A percentile compares a stretch with the other conserved stretches of the same genome.
Conservation (phyloP, 352 stramenopile genomes). For the Phytopythium helicoides region DNA sequence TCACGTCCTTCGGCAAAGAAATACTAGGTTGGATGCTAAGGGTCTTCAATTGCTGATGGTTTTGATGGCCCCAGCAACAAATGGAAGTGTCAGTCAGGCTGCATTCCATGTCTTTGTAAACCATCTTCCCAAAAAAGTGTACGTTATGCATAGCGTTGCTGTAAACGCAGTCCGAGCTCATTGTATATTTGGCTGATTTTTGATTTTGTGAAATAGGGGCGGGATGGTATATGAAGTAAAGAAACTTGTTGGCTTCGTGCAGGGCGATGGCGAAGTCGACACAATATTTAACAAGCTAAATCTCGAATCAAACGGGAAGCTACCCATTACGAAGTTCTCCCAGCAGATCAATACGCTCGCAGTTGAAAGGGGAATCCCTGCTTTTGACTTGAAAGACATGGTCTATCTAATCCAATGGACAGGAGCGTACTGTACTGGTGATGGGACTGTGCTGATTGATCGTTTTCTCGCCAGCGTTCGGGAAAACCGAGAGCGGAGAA, state of each 20-base stretch:
- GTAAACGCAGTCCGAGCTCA: not conserved
- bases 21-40: slow-evolving; percentile 43
- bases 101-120: slow-evolving; percentile 80
- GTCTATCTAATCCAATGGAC: slow-evolving; percentile 75
- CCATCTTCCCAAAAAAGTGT: slow-evolving; percentile 81
- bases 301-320: slow-evolving; percentile 63
- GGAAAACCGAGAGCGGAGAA: slow-evolving; percentile 66
- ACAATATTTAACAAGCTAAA: slow-evolving; percentile 71
- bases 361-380: slow-evolving; percentile 45
- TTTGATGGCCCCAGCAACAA: slow-evolving; percentile 56
- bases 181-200: not conserved
- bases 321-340: slow-evolving; percentile 57
- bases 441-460: slow-evolving; percentile 67
- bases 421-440: slow-evolving; percentile 66
- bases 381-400: slow-evolving; percentile 68
- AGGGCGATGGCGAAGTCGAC: slow-evolving; percentile 33
- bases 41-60: slow-evolving; percentile 61
- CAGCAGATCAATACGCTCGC: slow-evolving; percentile 56
- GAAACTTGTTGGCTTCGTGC: slow-evolving; percentile 56
- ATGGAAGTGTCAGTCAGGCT: slow-evolving; percentile 59
- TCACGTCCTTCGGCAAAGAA: slow-evolving; percentile 55
- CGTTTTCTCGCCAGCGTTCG: slow-evolving; percentile 66
- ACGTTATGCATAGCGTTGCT: slow-evolving; percentile 8
- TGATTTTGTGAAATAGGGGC: not conserved
- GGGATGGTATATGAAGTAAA: slow-evolving; percentile 61